Conservation (phyloP, 371 early-diverging fungal genomes). For the Rhizopus delemar region DNA sequence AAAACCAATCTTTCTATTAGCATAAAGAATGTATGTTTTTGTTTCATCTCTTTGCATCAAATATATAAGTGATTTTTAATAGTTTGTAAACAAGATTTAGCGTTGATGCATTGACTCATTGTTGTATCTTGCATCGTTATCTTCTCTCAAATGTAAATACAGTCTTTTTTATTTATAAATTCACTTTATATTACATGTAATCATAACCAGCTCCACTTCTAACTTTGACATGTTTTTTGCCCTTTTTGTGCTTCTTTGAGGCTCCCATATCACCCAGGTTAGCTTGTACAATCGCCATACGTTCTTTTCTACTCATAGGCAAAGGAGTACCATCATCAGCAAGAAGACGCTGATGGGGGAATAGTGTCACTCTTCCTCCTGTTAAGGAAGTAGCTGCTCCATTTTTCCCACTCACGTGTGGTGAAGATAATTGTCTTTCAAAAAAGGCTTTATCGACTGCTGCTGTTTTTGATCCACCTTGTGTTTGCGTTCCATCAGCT, state of each 20-base stretch:
- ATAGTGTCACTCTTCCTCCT: conserved; percentile 62
- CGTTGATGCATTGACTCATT: too few relatives aligned
- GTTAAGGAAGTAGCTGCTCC: conserved; percentile 32
- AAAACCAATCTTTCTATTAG: too few relatives aligned
- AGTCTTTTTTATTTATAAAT: conserved; percentile 7
- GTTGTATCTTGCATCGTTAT: too few relatives aligned
- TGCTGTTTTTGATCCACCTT: conserved; percentile 54
- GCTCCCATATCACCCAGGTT: conserved; percentile 35
- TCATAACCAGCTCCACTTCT: conserved; percentile 67
- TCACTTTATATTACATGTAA: conserved; percentile 27
- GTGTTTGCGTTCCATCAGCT: conserved; percentile 35
- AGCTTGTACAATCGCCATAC: conserved; percentile 49
- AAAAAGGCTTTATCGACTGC: conserved; percentile 73
- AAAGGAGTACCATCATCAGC: conserved; percentile 53
- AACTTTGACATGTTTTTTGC: conserved; percentile 73
- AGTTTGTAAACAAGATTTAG: too few relatives aligned
- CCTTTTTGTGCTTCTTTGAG: conserved; percentile 80
- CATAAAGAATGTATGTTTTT: too few relatives aligned
- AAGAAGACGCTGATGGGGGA: conserved; percentile 58
- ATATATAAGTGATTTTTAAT: too few relatives aligned
- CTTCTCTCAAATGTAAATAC: background rate
- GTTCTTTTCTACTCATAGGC: conserved; percentile 43
- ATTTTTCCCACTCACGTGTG: conserved; percentile 57
- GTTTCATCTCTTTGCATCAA: too few relatives aligned
- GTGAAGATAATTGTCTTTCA: conserved; percentile 46